Evolutionary conservation across 2,329 filamentous ascomycete species (phyloP), one percentile per base, ranked within the genome.

Genomic region (Fusarium armeniacum): DNA sequence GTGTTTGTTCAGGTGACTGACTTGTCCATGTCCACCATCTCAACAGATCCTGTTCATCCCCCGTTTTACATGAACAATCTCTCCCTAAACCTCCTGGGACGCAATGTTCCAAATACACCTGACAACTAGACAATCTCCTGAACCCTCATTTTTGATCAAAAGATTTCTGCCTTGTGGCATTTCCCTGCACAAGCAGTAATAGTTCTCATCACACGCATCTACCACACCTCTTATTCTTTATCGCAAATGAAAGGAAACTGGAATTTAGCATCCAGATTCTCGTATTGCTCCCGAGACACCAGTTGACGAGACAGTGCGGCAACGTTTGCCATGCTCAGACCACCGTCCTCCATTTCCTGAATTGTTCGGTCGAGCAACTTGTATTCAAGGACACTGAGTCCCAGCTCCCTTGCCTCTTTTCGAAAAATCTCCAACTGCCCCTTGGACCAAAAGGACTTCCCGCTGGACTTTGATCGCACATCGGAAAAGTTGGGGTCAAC

Each of bases 231-330:
- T 38, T 3, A 28, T 1, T 51, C 49, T 1, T 20, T 15, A 6
- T 40, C 33, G 1, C 13, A 18, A 2, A 28, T 6, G 1, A 16
- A 20, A 0, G 24, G 24, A 0, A 52, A 52, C 0, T 7, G 32
- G 1, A 52, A 52, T 0, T 52, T 52, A 0, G 13, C 6, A 0
- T n/a, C 4, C 0, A 52, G 6, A 2, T 40, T 12, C 4, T 1
- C 15, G 2, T 3, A 52, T 1, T 52, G 49, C 0, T 40, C 49
- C 0, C 8, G 3, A 3, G 49, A 52, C 0, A 15, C 9, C 1
- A 52, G 6, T 1, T 20, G 24, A 0, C 9, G 24, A 16, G 49
- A 3, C 1, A 52, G 1, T 1, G 36, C 49, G 1, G 49, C 49
- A 16, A 52, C 4, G 2, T 52, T 52, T 0, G 9, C 13, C 3